Evolutionary conservation across 1,139 yeast species (phyloP).

Genomic region (Suhomyces yuchorum): DNA sequence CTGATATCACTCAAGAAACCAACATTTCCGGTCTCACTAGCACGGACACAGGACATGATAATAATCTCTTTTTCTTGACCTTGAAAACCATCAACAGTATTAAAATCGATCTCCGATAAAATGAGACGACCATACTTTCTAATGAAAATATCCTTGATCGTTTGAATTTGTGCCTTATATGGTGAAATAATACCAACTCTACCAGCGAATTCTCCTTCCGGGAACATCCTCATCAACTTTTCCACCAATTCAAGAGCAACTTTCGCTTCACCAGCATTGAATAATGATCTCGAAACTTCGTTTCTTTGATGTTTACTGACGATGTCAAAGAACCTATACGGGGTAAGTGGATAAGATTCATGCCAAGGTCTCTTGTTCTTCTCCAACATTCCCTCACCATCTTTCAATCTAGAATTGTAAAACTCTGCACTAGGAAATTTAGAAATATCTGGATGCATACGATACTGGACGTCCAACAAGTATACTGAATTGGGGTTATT

Average conservation of each 20-base stretch:
- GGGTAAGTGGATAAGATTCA: slow-evolving; percentile 50
- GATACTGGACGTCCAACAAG: slow-evolving; percentile 89
- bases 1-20: slow-evolving; percentile 89
- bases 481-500: slow-evolving; percentile 62
- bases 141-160: slow-evolving; percentile 58
- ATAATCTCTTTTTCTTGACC: slow-evolving; percentile 97
- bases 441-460: slow-evolving; percentile 96
- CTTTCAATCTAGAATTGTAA: slow-evolving; percentile 68
- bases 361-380: slow-evolving; percentile 81
- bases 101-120: slow-evolving; percentile 73
- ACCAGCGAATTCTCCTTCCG: slow-evolving; percentile 60
- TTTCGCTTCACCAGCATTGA: slow-evolving; percentile 68
- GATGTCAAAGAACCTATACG: slow-evolving; percentile 81
- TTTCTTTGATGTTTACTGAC: slow-evolving; percentile 65
- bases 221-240: slow-evolving; percentile 51
- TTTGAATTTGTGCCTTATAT: slow-evolving; percentile 80
- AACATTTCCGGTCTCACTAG: slow-evolving; percentile 65
- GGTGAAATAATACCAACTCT: slow-evolving; percentile 92
- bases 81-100: slow-evolving; percentile 97
- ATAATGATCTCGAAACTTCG: slow-evolving; percentile 65
- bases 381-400: slow-evolving; percentile 70
- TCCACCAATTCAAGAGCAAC: slow-evolving; percentile 73
- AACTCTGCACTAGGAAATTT: slow-evolving; percentile 83
- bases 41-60: slow-evolving; percentile 92
- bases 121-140: slow-evolving; percentile 64